Evolutionary conservation across 2,329 filamentous ascomycete genomes (phyloP).

Genomic region (Cytospora piceicola): DNA sequence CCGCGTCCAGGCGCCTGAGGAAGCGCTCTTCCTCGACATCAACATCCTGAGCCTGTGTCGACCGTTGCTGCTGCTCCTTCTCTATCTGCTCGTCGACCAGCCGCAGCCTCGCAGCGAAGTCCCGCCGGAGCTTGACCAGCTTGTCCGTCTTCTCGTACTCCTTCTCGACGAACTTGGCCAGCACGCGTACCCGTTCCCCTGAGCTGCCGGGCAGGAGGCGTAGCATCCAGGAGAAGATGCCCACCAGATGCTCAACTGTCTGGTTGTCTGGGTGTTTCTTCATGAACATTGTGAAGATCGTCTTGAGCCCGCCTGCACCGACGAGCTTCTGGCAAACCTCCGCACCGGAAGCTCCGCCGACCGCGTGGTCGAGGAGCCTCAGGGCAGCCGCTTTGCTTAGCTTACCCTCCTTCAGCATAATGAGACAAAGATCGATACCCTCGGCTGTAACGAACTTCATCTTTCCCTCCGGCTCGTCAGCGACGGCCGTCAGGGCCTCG

Average conservation of each 20-base stretch:
- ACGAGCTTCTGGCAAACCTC: constrained; percentile 77
- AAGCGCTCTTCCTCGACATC: constrained; percentile 72
- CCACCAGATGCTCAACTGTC: constrained; percentile 77
- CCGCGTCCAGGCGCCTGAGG: constrained; percentile 76
- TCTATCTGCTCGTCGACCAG: constrained; percentile 66
- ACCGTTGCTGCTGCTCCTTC: constrained; percentile 52
- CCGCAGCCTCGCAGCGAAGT: constrained; percentile 67
- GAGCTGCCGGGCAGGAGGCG: constrained; percentile 78
- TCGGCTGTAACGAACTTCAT: constrained; percentile 84
- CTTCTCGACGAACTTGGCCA: constrained; percentile 96
- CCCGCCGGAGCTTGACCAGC: constrained; percentile 71
- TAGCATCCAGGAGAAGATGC: constrained; percentile 82
- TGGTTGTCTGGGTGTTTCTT: constrained; percentile 71
- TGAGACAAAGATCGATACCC: constrained; percentile 85
- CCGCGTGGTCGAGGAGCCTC: constrained; percentile 82
- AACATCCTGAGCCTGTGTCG: constrained; percentile 62
- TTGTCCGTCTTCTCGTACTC: constrained; percentile 84
- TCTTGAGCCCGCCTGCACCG: constrained; percentile 82
- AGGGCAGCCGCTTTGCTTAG: constrained; percentile 78
- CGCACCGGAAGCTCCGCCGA: constrained; percentile 54
- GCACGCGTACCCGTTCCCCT: constrained; percentile 75
- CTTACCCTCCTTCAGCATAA: constrained; percentile 90
- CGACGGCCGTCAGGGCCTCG: constrained; percentile 79
- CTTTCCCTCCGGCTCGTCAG: constrained; percentile 77
- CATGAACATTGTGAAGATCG: constrained; percentile 84